These are phyloP conservation scores for Lotus japonicus DNA, from an alignment of 306 rosid species.

Conservation along the genomic window DNA sequence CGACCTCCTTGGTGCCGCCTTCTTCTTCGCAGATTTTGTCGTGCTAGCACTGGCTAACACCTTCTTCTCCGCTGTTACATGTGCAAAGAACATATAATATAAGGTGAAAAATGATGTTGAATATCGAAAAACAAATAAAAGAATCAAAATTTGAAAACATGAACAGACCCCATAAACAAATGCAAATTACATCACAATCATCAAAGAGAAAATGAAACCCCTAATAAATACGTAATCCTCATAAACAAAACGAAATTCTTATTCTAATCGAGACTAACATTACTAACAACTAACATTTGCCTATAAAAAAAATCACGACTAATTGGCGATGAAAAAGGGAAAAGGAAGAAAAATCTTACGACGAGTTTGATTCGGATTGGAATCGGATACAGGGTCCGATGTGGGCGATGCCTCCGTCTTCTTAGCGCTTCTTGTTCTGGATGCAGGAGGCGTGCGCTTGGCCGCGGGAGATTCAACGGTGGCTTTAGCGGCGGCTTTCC, in stretches of 20 bases:
- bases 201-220: background rate
- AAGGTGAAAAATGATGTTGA: background rate
- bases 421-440: constrained; percentile 32
- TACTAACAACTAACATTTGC: too few species aligned
- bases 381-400: constrained; percentile 12
- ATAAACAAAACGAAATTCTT: background rate
- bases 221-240: background rate
- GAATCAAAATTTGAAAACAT: constrained; percentile 3
- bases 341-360: constrained; percentile 20
- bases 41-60: constrained; percentile 21
- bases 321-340: too few species aligned
- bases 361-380: constrained; percentile 27
- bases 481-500: constrained; percentile 39
- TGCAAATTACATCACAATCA: background rate
- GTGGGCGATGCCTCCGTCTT: constrained; percentile 39
- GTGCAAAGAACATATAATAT: background rate
- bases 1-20: constrained; percentile 21
- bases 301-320: too few species aligned
- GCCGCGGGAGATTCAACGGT: constrained; percentile 17
- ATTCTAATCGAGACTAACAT: too few species aligned
- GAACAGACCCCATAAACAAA: background rate
- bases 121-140: background rate
- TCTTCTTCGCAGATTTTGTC: constrained; percentile 25
- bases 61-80: constrained; percentile 27
- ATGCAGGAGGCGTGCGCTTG: constrained; percentile 30